Conservation (phyloP, 2,329 filamentous ascomycete genomes). For the Neofusicoccum umdonicola region DNA sequence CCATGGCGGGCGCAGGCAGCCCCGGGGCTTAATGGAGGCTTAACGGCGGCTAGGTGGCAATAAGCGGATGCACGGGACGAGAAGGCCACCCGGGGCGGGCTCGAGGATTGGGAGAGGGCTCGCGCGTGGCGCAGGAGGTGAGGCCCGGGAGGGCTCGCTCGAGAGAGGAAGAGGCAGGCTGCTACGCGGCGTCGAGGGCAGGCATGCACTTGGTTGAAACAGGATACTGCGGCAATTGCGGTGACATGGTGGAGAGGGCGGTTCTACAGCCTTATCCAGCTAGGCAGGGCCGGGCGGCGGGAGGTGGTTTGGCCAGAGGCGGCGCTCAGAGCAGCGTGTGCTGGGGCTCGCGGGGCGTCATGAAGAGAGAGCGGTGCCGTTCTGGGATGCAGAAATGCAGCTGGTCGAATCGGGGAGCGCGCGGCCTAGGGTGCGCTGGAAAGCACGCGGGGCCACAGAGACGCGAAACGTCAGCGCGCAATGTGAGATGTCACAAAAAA, state of each 20-base stretch:
- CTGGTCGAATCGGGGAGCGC: background rate
- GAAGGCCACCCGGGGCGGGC: background rate
- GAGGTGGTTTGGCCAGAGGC: background rate
- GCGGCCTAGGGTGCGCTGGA: background rate
- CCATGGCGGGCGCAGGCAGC: constrained; percentile 17
- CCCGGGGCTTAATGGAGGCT: background rate
- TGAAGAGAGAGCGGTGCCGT: constrained; percentile 11
- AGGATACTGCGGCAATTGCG: constrained; percentile 13
- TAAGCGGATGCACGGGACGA: background rate
- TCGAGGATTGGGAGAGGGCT: background rate
- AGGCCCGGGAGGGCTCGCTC: background rate
- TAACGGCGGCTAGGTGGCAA: background rate
- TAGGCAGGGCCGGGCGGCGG: background rate
- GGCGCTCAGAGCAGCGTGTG: background rate
- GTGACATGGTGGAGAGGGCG: constrained; percentile 16
- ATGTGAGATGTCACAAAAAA: constrained; percentile 8
- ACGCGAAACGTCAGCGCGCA: background rate
- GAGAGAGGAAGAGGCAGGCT: background rate
- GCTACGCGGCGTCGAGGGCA: background rate
- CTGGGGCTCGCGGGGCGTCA: background rate
- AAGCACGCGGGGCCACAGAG: constrained; percentile 1
- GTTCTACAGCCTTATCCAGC: constrained; percentile 5
- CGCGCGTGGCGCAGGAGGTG: too few species aligned
- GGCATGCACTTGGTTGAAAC: constrained; percentile 6
- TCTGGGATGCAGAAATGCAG: constrained; percentile 14